Conservation (phyloP, 2,329 filamentous ascomycete genomes). For the Dissoconium aciculare region DNA sequence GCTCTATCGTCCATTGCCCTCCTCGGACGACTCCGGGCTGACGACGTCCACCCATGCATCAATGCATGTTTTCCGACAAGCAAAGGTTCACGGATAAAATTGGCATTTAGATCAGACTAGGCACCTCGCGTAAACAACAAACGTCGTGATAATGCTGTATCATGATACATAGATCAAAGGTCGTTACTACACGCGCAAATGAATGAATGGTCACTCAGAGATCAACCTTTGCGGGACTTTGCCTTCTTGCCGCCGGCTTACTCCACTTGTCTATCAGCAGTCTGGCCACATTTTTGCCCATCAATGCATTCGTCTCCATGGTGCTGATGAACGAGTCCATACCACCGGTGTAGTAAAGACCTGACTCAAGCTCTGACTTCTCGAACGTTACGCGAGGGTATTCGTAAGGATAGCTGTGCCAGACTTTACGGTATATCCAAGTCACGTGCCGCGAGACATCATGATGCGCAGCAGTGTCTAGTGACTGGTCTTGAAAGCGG, state of each 20-base stretch:
- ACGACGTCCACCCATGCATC: too few relatives aligned
- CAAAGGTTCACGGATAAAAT: slow-evolving; percentile 1
- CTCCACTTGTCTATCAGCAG: slow-evolving; percentile 44
- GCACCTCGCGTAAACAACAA: not conserved
- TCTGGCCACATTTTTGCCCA: slow-evolving; percentile 72
- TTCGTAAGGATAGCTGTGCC: slow-evolving; percentile 74
- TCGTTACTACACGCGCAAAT: not conserved
- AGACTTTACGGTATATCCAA: slow-evolving; percentile 65
- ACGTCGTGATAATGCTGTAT: not conserved
- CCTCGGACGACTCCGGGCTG: too few relatives aligned
- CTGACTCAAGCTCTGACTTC: slow-evolving; percentile 51
- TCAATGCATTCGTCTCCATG: slow-evolving; percentile 90
- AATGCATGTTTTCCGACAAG: too few relatives aligned
- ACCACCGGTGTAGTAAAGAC: slow-evolving; percentile 50
- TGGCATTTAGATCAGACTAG: not conserved
- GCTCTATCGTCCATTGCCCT: too few relatives aligned
- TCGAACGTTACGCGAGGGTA: slow-evolving; percentile 81
- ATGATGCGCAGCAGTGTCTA: slow-evolving; percentile 11
- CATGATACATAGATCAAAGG: not conserved
- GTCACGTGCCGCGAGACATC: slow-evolving; percentile 37
- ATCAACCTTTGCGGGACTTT: not conserved
- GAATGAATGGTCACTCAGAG: not conserved
- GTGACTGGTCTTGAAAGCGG: slow-evolving; percentile 16
- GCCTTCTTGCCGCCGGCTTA: slow-evolving; percentile 28
- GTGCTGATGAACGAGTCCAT: slow-evolving; percentile 93